phyloP scores from a whole-genome alignment of 768 basidiomycete species.

The Trametes meyenii region DNA sequence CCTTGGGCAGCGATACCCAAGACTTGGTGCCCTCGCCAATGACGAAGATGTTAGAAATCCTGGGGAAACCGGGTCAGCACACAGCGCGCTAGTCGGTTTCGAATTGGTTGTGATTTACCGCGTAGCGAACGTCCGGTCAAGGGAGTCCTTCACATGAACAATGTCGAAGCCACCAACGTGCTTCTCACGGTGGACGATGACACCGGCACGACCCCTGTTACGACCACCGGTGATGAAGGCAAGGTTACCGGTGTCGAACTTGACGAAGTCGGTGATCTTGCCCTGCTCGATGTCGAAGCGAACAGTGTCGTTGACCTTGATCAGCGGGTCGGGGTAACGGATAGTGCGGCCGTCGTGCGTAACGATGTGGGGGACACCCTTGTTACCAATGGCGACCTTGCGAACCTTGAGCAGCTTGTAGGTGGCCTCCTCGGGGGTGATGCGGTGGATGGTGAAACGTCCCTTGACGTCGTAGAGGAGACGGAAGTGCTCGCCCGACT shows the following conservation, averaged over 20 bases:
- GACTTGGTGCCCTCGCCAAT: conserved; percentile 96
- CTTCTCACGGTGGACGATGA: conserved; percentile 95
- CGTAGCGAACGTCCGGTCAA: conserved; percentile 96
- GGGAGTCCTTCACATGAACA: conserved; percentile 93
- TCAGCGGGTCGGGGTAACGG: conserved; percentile 96
- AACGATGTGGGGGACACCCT: conserved; percentile 95
- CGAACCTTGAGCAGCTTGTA: conserved; percentile 97
- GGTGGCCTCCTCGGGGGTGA: conserved; percentile 94
- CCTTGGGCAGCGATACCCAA: conserved; percentile 95
- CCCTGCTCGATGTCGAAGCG: conserved; percentile 94
- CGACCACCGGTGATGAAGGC: conserved; percentile 98
- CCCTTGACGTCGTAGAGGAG: conserved; percentile 99
- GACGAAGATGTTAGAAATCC: conserved; percentile 97
- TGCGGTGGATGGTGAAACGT: conserved; percentile 99
- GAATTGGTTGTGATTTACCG: conserved; percentile 59
- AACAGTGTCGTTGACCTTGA: conserved; percentile 96
- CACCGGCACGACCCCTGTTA: conserved; percentile 98
- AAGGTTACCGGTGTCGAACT: conserved; percentile 97
- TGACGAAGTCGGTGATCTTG: conserved; percentile 91
- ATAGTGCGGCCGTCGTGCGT: conserved; percentile 99
- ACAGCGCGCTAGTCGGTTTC: too few relatives aligned
- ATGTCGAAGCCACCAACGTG: conserved; percentile 99
- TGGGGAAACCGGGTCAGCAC: conserved; percentile 34
- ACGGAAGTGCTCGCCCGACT: conserved; percentile 99
- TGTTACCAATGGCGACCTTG: conserved; percentile 87